These are phyloP conservation scores for Clarireedia monteithiana DNA, from an alignment of 2,329 filamentous ascomycete species.

Conservation along the genomic window DNA sequence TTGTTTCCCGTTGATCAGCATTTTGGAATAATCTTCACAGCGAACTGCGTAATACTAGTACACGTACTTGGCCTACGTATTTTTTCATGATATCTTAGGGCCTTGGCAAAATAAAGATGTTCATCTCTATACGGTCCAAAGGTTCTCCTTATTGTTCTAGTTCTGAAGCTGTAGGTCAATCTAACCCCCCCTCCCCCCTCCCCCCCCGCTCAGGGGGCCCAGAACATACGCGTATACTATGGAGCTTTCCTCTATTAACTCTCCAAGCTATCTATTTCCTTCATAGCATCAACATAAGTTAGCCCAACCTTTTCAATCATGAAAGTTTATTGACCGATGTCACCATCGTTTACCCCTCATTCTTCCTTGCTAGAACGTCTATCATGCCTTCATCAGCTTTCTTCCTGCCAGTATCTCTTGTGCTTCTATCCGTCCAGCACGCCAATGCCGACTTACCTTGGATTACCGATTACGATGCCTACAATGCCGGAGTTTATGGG, in stretches of 20 bases:
- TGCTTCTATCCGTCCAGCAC: neutral
- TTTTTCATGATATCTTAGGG: too few relatives aligned
- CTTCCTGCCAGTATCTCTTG: neutral
- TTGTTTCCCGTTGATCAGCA: too few relatives aligned
- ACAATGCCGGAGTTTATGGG: neutral
- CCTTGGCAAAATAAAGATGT: too few relatives aligned
- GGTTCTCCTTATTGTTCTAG: too few relatives aligned
- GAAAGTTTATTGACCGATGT: slow-evolving; percentile 4
- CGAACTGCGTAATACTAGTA: too few relatives aligned
- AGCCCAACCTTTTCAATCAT: neutral
- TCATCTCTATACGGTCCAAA: too few relatives aligned
- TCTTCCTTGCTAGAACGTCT: neutral
- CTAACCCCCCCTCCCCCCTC: too few relatives aligned
- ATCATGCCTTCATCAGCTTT: neutral
- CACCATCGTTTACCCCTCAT: slow-evolving; percentile 3
- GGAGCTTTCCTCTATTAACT: neutral
- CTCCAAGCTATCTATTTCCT: neutral
- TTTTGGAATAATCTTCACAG: too few relatives aligned
- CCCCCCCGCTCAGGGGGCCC: too few relatives aligned
- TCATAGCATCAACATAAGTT: neutral
- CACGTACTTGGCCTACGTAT: too few relatives aligned
- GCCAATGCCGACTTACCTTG: neutral
- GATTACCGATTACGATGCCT: slow-evolving; percentile 2
- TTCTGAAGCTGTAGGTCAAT: too few relatives aligned
- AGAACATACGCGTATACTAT: too few relatives aligned